phyloP scores from a whole-genome alignment of 768 basidiomycete species.

The Tulasnella sp. region DNA sequence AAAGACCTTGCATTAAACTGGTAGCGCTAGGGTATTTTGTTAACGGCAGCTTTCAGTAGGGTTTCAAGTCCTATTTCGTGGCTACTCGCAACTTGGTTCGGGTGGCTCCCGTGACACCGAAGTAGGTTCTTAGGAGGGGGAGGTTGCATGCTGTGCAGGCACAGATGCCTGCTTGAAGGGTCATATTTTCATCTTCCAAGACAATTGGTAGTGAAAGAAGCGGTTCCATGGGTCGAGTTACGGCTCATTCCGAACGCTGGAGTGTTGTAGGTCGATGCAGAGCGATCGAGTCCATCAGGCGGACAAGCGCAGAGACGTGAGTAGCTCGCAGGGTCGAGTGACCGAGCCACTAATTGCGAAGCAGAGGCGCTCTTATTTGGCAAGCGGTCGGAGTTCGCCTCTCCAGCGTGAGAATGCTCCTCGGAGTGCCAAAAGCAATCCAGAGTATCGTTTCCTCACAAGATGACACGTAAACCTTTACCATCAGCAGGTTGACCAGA shows the following conservation, averaged over 20 bases:
- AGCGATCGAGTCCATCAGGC: neutral
- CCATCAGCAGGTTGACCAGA: neutral
- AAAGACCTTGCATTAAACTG: neutral
- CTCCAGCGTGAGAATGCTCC: neutral
- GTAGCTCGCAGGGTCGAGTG: neutral
- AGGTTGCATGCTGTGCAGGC: neutral
- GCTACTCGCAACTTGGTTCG: neutral
- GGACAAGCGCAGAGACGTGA: neutral
- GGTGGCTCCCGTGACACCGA: neutral
- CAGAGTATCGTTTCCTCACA: neutral
- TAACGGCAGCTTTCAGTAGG: neutral
- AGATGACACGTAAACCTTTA: neutral
- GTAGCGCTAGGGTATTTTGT: neutral
- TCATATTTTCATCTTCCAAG: neutral
- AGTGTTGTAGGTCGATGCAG: neutral
- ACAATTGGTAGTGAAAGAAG: neutral
- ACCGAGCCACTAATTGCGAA: constrained; percentile 7
- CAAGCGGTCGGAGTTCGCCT: neutral
- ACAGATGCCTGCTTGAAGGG: neutral
- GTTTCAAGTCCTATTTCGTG: neutral
- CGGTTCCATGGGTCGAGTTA: neutral
- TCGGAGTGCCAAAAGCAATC: neutral
- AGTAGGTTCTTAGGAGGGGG: neutral
- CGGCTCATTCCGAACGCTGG: neutral
- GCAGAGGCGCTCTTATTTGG: neutral